Conservation (phyloP, 1,284 basidiomycete species). For the Schizopora paradoxa region DNA sequence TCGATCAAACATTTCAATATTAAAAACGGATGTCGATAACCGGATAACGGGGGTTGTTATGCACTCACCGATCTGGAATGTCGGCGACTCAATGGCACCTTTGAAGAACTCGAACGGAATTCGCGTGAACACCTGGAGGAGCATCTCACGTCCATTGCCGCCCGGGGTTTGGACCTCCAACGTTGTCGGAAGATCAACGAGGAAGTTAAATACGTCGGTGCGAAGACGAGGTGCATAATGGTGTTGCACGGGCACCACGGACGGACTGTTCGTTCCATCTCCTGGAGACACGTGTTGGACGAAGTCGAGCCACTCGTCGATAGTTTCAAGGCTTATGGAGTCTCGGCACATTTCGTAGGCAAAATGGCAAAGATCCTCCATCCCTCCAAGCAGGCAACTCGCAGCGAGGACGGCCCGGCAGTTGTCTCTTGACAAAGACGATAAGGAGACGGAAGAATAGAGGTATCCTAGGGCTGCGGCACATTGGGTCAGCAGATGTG, state of each 20-base stretch:
- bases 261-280: conserved; percentile 45
- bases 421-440: conserved; percentile 65
- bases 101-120: conserved; percentile 82
- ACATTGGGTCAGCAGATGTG: conserved; percentile 17
- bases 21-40: too few relatives aligned
- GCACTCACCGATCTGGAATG: conserved; percentile 67
- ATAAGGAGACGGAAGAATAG: conserved; percentile 67
- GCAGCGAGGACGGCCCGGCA: conserved; percentile 79
- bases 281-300: conserved; percentile 49
- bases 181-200: conserved; percentile 65
- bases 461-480: conserved; percentile 67
- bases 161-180: conserved; percentile 36
- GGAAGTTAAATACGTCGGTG: conserved; percentile 71
- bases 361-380: conserved; percentile 75
- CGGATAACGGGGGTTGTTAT: conserved; percentile 9
- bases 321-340: conserved; percentile 68
- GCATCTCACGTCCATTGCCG: conserved; percentile 50
- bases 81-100: conserved; percentile 67
- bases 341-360: conserved; percentile 74
- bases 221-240: conserved; percentile 63
- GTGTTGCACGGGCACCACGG: conserved; percentile 60
- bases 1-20: not conserved
- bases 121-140: conserved; percentile 67
- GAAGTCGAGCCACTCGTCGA: conserved; percentile 74
- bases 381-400: conserved; percentile 75